Percentiles rank a stretch among this genome's conserved stretches.
Evolutionary conservation across 768 basidiomycete genomes (phyloP).

Genomic region (Mycena leptocephala): DNA sequence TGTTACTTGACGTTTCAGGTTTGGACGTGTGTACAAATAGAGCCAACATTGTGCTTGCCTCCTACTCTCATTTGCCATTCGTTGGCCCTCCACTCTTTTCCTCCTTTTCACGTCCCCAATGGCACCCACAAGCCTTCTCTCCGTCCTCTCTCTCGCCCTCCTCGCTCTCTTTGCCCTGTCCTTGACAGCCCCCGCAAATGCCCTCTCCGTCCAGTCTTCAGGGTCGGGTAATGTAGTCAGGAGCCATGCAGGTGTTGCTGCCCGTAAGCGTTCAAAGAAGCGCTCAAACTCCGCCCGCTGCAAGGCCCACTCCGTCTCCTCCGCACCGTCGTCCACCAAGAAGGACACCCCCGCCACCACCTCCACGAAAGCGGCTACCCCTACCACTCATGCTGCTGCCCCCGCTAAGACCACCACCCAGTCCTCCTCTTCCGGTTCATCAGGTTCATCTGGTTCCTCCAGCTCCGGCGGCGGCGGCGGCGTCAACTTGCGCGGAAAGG

Average conservation of each 20-base stretch:
- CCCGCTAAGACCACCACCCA: slow-evolving; percentile 30
- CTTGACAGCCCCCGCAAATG: slow-evolving; percentile 64
- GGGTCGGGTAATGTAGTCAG: slow-evolving; percentile 48
- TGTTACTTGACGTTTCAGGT: no score
- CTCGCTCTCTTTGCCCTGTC: slow-evolving; percentile 72
- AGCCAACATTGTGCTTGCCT: background rate
- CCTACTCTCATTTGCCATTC: slow-evolving; percentile 19
- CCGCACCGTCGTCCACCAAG: slow-evolving; percentile 37
- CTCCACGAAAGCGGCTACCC: slow-evolving; percentile 22
- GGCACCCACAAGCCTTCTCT: slow-evolving; percentile 68
- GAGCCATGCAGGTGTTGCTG: slow-evolving; percentile 54
- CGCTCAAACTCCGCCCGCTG: slow-evolving; percentile 67
- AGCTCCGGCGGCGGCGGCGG: slow-evolving; percentile 26
- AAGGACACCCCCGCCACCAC: slow-evolving; percentile 36
- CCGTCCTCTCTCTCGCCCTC: slow-evolving; percentile 72
- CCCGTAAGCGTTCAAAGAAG: slow-evolving; percentile 55
- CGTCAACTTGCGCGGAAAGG: slow-evolving; percentile 42
- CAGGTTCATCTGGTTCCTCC: background rate
- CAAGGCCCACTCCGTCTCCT: slow-evolving; percentile 64
- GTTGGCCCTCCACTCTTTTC: slow-evolving; percentile 31
- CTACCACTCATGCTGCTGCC: slow-evolving; percentile 32
- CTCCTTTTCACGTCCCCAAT: slow-evolving; percentile 52
- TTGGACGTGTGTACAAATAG: background rate
- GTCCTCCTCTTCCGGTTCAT: slow-evolving; percentile 26
- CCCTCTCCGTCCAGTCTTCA: slow-evolving; percentile 63